Conservation (phyloP, 768 basidiomycete species). For the Leccinum sublutescens region DNA sequence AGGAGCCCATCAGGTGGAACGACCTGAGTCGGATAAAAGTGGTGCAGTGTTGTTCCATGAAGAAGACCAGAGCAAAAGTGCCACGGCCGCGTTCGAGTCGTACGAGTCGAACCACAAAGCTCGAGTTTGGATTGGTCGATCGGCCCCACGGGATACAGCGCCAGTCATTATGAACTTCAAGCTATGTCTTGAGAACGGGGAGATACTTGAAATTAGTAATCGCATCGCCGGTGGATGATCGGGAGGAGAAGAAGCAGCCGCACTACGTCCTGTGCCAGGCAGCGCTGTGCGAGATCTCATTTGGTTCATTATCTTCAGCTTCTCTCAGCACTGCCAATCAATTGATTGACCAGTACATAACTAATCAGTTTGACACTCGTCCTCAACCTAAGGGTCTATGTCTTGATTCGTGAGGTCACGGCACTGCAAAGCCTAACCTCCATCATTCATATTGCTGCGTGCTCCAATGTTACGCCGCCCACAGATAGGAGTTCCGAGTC, state of each 20-base stretch:
- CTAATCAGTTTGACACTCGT: background rate
- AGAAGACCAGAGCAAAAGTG: background rate
- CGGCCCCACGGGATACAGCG: background rate
- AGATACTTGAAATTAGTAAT: conserved; percentile 5
- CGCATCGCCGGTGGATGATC: conserved; percentile 11
- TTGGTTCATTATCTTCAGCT: conserved; percentile 9
- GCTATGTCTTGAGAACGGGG: conserved; percentile 8
- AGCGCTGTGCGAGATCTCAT: conserved; percentile 1
- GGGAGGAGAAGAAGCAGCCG: conserved; percentile 15
- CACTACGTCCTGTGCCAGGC: conserved; percentile 5
- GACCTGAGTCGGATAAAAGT: background rate
- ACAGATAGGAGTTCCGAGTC: conserved; percentile 5
- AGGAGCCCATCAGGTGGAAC: background rate
- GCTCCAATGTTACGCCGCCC: conserved; percentile 7
- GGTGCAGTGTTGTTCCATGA: conserved; percentile 17
- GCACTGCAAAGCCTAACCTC: conserved; percentile 4
- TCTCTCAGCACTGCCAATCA: conserved; percentile 19
- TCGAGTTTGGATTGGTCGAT: conserved; percentile 1
- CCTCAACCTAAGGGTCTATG: conserved; percentile 3
- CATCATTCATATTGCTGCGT: background rate
- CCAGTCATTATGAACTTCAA: background rate
- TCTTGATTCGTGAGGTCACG: background rate
- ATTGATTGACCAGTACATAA: background rate
- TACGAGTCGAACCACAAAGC: conserved; percentile 13
- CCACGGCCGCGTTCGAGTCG: conserved; percentile 1